Conservation (phyloP, 1,139 yeast genomes). For the Torulaspora pretoriensis region DNA sequence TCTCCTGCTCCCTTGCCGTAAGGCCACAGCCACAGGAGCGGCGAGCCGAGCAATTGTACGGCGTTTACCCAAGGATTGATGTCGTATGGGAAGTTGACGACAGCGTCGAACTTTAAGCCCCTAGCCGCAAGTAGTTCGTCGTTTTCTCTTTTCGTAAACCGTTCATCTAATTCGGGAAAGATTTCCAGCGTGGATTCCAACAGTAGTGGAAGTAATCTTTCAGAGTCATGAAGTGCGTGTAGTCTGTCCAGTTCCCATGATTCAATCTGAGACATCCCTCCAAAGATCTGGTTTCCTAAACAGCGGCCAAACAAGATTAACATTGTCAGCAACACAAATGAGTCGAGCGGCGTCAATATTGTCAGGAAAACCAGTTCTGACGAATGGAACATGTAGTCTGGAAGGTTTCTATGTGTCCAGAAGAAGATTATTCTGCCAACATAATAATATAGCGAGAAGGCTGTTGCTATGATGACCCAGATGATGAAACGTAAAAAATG, state of each 20-base stretch:
- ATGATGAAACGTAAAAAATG: constrained; percentile 75
- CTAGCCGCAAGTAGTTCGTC: constrained; percentile 12
- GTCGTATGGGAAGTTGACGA: constrained; percentile 76
- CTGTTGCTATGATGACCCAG: constrained; percentile 61
- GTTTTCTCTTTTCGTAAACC: constrained; percentile 16
- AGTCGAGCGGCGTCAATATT: constrained; percentile 51
- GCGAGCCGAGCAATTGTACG: constrained; percentile 49
- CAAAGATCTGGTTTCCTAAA: constrained; percentile 47
- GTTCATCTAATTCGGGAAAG: constrained; percentile 19
- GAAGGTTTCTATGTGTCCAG: constrained; percentile 53
- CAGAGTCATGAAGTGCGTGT: constrained; percentile 41
- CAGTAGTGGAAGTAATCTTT: constrained; percentile 26
- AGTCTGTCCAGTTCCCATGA: constrained; percentile 87
- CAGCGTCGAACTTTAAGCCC: constrained; percentile 36
- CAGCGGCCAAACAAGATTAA: constrained; percentile 59
- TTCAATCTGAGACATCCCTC: constrained; percentile 90
- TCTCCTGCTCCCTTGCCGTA: constrained; percentile 56
- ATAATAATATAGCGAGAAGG: constrained; percentile 46
- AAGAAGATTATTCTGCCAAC: constrained; percentile 42
- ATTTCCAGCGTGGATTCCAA: constrained; percentile 23
- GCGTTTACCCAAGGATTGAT: constrained; percentile 57
- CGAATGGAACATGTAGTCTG: constrained; percentile 54
- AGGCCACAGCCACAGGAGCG: constrained; percentile 65
- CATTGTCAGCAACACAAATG: constrained; percentile 58
- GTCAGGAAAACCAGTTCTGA: constrained; percentile 55